Percentiles rank a stretch among this genome's conserved stretches.
These are phyloP conservation scores for Leptographium lundbergii DNA, from an alignment of 2,329 filamentous ascomycete species.

Conservation along the genomic window DNA sequence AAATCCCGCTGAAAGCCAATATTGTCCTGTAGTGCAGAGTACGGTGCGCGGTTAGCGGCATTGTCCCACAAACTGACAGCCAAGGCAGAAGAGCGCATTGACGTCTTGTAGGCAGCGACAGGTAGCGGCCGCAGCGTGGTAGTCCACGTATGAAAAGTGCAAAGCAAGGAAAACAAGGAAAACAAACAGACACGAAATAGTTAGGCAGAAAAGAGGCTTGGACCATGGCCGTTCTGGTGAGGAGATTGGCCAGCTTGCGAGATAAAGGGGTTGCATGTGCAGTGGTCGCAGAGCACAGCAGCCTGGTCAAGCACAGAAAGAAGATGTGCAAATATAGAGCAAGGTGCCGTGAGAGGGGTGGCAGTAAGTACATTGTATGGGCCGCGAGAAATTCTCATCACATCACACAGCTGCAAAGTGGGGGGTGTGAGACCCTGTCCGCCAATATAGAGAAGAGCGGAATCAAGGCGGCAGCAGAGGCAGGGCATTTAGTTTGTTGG, in stretches of 20 bases:
- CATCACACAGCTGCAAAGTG: background rate
- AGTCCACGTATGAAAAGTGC: conserved; percentile 16
- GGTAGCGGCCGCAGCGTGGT: background rate
- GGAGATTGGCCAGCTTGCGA: background rate
- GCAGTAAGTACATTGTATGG: background rate
- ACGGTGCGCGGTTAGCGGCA: conserved; percentile 18
- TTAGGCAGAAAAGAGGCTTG: background rate
- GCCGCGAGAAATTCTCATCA: background rate
- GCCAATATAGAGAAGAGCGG: background rate
- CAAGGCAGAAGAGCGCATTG: background rate
- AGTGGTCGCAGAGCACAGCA: background rate
- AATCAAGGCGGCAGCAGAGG: background rate
- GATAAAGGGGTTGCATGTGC: background rate
- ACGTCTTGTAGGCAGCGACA: background rate
- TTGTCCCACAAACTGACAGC: conserved; percentile 1
- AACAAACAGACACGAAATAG: background rate
- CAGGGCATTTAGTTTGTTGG: background rate
- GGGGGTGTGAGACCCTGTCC: background rate
- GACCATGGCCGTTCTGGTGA: background rate
- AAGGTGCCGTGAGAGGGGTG: background rate
- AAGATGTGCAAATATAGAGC: background rate
- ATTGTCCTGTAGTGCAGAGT: conserved; percentile 42
- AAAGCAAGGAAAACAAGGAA: conserved; percentile 12
- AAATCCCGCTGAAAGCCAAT: conserved; percentile 70
- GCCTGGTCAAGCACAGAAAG: background rate